Conservation (phyloP, 2,329 filamentous ascomycete genomes). For the Tolypocladium nubicola region DNA sequence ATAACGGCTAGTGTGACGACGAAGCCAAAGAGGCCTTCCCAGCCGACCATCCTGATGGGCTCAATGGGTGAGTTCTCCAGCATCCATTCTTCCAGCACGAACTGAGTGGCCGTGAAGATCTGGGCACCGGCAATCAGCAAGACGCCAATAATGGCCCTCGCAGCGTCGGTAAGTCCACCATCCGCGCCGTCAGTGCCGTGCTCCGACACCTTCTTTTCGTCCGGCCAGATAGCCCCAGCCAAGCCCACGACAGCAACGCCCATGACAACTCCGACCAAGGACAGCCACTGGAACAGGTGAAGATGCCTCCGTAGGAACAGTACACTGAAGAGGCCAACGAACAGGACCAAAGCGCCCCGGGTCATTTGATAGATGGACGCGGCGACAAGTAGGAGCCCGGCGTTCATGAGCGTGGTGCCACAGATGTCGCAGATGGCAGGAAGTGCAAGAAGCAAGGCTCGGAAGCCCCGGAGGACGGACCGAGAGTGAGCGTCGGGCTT, state of each 20-base stretch:
- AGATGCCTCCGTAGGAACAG: conserved; percentile 75
- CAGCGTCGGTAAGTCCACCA: conserved; percentile 24
- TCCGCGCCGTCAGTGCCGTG: conserved; percentile 23
- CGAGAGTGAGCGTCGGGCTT: conserved; percentile 40
- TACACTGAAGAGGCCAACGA: conserved; percentile 92
- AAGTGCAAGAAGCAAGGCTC: conserved; percentile 64
- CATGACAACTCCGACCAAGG: conserved; percentile 73
- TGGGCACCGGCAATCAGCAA: conserved; percentile 87
- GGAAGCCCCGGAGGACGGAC: conserved; percentile 58
- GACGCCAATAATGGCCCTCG: conserved; percentile 67
- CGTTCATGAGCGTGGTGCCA: conserved; percentile 95
- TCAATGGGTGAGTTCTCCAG: conserved; percentile 56
- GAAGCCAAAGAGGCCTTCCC: conserved; percentile 93
- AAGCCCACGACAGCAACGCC: conserved; percentile 87
- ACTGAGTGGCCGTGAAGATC: conserved; percentile 94
- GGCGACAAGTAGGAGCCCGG: conserved; percentile 83
- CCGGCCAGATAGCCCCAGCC: conserved; percentile 70
- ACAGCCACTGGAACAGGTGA: conserved; percentile 83
- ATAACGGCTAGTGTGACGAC: conserved; percentile 67
- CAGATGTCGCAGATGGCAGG: conserved; percentile 91
- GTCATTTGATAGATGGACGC: conserved; percentile 99
- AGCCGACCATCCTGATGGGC: conserved; percentile 85
- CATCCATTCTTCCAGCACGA: conserved; percentile 91
- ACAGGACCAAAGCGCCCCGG: conserved; percentile 83
- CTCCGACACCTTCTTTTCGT: conserved; percentile 40